Conservation (phyloP, 129 eudicot species). For the Daucus carota region DNA sequence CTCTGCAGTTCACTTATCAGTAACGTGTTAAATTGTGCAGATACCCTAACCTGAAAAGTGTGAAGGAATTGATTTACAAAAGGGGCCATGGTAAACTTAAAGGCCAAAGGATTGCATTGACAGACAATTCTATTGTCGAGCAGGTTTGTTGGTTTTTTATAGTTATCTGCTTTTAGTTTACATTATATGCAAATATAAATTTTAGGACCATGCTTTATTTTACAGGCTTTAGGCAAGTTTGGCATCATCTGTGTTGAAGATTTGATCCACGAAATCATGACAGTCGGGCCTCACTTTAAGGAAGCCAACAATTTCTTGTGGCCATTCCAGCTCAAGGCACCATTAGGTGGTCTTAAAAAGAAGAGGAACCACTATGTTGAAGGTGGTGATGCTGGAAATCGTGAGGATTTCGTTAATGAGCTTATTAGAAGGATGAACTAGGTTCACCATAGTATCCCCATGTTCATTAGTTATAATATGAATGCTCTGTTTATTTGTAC, state of each 20-base stretch:
- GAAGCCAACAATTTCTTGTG: slow-evolving; percentile 79
- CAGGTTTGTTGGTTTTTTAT: slow-evolving; percentile 30
- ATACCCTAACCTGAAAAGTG: slow-evolving; percentile 75
- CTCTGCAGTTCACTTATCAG: neutral
- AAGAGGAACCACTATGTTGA: slow-evolving; percentile 82
- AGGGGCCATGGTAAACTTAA: slow-evolving; percentile 73
- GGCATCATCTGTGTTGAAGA: slow-evolving; percentile 70
- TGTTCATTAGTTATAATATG: neutral
- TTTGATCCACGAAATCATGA: slow-evolving; percentile 67
- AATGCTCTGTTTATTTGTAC: neutral
- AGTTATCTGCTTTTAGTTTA: neutral
- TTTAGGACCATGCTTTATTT: neutral
- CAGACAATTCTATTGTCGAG: slow-evolving; percentile 59
- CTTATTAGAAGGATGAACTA: slow-evolving; percentile 82
- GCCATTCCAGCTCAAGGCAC: slow-evolving; percentile 74
- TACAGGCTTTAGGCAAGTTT: slow-evolving; percentile 58
- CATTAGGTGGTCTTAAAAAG: slow-evolving; percentile 73
- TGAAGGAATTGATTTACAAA: slow-evolving; percentile 74
- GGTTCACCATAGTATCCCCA: neutral
- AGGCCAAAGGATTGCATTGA: slow-evolving; percentile 60
- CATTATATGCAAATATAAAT: neutral
- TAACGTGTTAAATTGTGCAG: slow-evolving; percentile 16
- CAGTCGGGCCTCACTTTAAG: slow-evolving; percentile 76
- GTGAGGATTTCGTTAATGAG: slow-evolving; percentile 61
- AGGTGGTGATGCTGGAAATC: slow-evolving; percentile 88